phyloP scores from a whole-genome alignment of 2,329 filamentous ascomycete genomes.

The Pseudocercospora pini-densiflorae region DNA sequence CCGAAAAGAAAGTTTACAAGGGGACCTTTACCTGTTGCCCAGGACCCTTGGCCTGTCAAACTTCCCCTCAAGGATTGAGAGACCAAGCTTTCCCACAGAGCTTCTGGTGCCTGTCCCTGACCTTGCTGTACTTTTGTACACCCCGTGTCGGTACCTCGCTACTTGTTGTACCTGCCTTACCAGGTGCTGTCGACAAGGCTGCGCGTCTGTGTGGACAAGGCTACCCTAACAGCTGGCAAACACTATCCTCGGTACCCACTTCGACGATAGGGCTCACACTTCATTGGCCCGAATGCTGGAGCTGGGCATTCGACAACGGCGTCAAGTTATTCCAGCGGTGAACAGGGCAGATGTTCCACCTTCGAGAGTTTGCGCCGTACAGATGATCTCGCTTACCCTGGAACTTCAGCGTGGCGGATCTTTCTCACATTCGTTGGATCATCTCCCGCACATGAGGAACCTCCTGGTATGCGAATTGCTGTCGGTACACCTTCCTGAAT shows the following conservation, averaged over 20 bases:
- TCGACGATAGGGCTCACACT: background rate
- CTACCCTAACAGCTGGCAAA: background rate
- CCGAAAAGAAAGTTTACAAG: background rate
- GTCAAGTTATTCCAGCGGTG: constrained; percentile 7
- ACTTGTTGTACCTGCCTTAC: background rate
- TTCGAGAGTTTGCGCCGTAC: background rate
- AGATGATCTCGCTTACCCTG: background rate
- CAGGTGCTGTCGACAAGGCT: constrained; percentile 4
- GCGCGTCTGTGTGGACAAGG: background rate
- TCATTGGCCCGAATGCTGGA: background rate
- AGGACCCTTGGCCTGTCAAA: constrained; percentile 1
- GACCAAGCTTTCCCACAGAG: background rate
- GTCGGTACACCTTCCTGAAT: background rate
- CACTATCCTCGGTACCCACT: background rate
- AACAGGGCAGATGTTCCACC: background rate
- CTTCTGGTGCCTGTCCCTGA: background rate
- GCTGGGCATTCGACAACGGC: background rate
- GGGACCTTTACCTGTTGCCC: background rate
- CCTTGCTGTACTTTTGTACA: background rate
- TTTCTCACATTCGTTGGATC: background rate
- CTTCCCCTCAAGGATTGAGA: background rate
- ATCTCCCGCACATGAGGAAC: background rate
- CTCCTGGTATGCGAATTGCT: background rate
- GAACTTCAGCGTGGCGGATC: background rate
- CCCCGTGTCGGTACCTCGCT: constrained; percentile 3